Evolutionary conservation across 768 basidiomycete species (phyloP).

Genomic region (Roridomyces roridus): DNA sequence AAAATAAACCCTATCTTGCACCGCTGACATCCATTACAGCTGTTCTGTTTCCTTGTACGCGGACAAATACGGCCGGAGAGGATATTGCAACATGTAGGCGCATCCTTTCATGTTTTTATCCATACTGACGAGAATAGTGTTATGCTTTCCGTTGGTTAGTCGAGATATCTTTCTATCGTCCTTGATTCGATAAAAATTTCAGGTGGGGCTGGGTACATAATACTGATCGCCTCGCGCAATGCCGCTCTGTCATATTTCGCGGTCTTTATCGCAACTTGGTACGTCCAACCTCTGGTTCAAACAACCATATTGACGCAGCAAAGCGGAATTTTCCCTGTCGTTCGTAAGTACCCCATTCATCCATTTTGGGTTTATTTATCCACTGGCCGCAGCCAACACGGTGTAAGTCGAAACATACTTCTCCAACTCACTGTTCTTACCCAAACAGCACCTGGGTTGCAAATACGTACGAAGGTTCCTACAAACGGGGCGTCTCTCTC

Average conservation of each 20-base stretch:
- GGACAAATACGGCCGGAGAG: slow-evolving; percentile 45
- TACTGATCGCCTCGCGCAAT: slow-evolving; percentile 63
- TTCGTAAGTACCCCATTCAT: slow-evolving; percentile 43
- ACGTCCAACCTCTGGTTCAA: slow-evolving; percentile 33
- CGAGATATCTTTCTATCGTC: not conserved
- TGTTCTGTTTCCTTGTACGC: slow-evolving; percentile 18
- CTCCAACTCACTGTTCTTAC: too few species aligned
- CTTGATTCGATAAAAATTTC: not conserved
- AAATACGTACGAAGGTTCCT: slow-evolving; percentile 75
- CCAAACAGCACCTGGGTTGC: slow-evolving; percentile 76
- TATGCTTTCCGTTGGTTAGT: slow-evolving; percentile 14
- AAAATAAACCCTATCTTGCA: too few species aligned
- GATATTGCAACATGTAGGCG: slow-evolving; percentile 49
- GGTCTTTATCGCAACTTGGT: slow-evolving; percentile 74
- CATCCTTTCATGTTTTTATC: too few species aligned
- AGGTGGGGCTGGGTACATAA: slow-evolving; percentile 55
- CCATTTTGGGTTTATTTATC: not conserved
- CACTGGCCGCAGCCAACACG: slow-evolving; percentile 45
- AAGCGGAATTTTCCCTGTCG: slow-evolving; percentile 58
- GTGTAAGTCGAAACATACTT: too few species aligned
- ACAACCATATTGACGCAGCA: not conserved
- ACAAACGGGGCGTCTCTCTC: slow-evolving; percentile 73
- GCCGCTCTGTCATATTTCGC: slow-evolving; percentile 77
- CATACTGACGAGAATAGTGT: not conserved
- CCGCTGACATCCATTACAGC: not conserved